These are phyloP conservation scores for Corchorus capsularis DNA, from an alignment of 345 rosid genomes.

Conservation along the genomic window DNA sequence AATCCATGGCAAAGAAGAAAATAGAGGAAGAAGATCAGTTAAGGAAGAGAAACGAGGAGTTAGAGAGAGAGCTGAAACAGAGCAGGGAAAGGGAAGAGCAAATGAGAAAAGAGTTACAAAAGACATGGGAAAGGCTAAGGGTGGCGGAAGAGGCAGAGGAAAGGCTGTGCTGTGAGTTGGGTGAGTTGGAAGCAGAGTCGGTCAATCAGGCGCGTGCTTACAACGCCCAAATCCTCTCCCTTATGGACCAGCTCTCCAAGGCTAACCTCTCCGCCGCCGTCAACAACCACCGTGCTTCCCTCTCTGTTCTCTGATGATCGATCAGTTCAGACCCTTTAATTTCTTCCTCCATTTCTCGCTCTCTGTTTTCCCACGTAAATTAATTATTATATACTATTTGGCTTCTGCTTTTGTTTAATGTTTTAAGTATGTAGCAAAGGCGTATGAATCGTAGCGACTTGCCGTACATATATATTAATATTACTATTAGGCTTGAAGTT, in stretches of 20 bases:
- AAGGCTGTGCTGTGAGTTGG: conserved; percentile 78
- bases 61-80: conserved; percentile 16
- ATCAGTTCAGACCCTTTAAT: too few species aligned
- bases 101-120: conserved; percentile 4
- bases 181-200: conserved; percentile 87
- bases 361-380: not conserved
- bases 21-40: conserved; percentile 1
- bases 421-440: not conserved
- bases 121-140: conserved; percentile 42
- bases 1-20: not conserved
- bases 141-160: conserved; percentile 89
- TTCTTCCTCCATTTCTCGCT: too few species aligned
- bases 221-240: conserved; percentile 60
- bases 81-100: conserved; percentile 16
- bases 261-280: conserved; percentile 23
- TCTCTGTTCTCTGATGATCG: not conserved
- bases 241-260: conserved; percentile 62
- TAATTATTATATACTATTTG: not conserved
- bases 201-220: conserved; percentile 66
- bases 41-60: conserved; percentile 18
- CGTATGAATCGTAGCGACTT: too few species aligned
- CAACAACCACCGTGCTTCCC: not conserved
- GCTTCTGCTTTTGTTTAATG: not conserved
- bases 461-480: too few species aligned
- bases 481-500: too few species aligned